Conservation (phyloP, 768 basidiomycete genomes). For the Calvatia gigantea region DNA sequence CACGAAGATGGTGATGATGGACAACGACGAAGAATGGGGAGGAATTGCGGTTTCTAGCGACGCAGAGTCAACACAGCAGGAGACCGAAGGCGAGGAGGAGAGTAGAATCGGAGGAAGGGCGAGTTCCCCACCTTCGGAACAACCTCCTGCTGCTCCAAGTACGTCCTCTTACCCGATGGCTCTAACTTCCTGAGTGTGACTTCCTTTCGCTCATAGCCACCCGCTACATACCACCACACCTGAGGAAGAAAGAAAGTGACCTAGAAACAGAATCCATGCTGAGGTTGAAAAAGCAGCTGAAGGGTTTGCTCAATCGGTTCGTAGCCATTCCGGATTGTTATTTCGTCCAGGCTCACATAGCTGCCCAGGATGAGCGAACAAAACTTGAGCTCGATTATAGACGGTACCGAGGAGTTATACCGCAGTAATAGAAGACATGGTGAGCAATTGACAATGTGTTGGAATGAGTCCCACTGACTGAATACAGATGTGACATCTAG, state of each 20-base stretch:
- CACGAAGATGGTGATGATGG: constrained; percentile 11
- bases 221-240: constrained; percentile 77
- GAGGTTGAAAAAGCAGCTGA: constrained; percentile 72
- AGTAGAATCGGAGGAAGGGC: constrained; percentile 17
- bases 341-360: not conserved
- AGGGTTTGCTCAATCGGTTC: constrained; percentile 87
- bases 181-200: constrained; percentile 1
- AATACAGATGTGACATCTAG: constrained; percentile 75
- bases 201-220: constrained; percentile 28
- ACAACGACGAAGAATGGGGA: constrained; percentile 33
- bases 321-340: constrained; percentile 9
- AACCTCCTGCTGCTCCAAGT: constrained; percentile 7
- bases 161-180: not conserved
- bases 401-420: constrained; percentile 73
- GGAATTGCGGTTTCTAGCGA: constrained; percentile 22
- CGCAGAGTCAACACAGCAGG: constrained; percentile 15
- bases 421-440: constrained; percentile 76
- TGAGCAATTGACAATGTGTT: constrained; percentile 24
- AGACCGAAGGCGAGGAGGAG: constrained; percentile 10
- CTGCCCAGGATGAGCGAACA: constrained; percentile 78
- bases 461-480: not conserved
- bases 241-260: constrained; percentile 40
- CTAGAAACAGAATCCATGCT: constrained; percentile 34
- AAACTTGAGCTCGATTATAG: constrained; percentile 75
- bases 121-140: not conserved